phyloP scores from a whole-genome alignment of 768 basidiomycete species.

The Suillus subalutaceus region DNA sequence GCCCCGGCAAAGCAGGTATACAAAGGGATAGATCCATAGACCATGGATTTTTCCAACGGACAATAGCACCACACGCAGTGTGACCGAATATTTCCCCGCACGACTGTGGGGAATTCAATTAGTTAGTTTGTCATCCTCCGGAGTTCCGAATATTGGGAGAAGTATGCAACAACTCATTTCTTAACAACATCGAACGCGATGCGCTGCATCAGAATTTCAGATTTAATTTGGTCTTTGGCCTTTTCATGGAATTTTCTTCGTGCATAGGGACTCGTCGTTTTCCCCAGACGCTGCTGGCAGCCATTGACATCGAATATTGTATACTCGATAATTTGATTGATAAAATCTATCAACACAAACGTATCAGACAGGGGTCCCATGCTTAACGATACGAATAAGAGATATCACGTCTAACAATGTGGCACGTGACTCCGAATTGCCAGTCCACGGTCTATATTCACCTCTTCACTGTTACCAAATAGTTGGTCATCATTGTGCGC shows the following conservation, averaged over 20 bases:
- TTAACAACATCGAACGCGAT: background rate
- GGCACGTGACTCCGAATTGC: background rate
- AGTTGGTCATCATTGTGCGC: background rate
- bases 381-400: background rate
- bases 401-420: background rate
- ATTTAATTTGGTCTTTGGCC: background rate
- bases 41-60: background rate
- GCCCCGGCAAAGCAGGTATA: background rate
- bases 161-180: background rate
- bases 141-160: background rate
- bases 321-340: background rate
- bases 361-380: background rate
- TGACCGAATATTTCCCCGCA: background rate
- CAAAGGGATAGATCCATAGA: background rate
- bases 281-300: background rate
- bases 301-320: background rate
- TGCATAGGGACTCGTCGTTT: background rate
- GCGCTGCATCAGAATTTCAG: background rate
- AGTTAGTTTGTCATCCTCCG: background rate
- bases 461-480: background rate
- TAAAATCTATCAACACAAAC: constrained; percentile 2
- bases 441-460: background rate
- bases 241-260: background rate
- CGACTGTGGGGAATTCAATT: background rate
- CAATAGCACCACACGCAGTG: background rate